phyloP scores from a whole-genome alignment of 345 rosid species.

The Eucalyptus polybractea region DNA sequence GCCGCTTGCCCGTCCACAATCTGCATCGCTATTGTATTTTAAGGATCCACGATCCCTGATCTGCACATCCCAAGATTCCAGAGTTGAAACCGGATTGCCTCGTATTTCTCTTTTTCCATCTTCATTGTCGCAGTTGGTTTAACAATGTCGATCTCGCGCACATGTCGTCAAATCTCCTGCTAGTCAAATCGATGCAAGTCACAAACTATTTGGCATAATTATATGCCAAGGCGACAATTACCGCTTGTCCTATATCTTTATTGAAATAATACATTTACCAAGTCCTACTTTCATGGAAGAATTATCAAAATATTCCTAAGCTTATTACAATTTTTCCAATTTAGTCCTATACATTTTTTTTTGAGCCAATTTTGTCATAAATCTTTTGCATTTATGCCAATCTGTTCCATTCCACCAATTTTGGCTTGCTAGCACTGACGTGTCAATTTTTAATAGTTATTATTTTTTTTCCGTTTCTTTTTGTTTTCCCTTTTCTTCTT shows the following conservation, averaged over 20 bases:
- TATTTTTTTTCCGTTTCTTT: too few species aligned
- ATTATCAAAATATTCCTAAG: too few species aligned
- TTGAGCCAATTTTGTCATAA: fast-evolving
- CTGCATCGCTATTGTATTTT: not conserved
- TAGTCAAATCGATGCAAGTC: not conserved
- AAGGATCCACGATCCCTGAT: not conserved
- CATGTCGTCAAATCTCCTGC: not conserved
- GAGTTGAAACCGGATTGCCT: not conserved
- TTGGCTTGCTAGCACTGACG: fast-evolving
- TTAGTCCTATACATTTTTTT: too few species aligned
- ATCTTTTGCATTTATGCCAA: too few species aligned
- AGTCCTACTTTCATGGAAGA: not conserved
- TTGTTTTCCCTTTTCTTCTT: too few species aligned
- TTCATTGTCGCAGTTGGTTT: not conserved
- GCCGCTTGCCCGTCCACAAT: not conserved
- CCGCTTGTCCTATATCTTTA: not conserved
- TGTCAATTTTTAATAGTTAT: too few species aligned
- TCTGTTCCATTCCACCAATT: fast-evolving
- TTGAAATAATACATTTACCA: not conserved
- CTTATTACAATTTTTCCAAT: too few species aligned
- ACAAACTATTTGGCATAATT: not conserved
- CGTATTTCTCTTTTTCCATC: not conserved
- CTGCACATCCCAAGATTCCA: not conserved
- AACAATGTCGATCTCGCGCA: not conserved
- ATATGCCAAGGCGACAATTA: not conserved